Percentiles rank a stretch among this genome's conserved stretches.
These are phyloP conservation scores for Suillus ampliporus DNA, from an alignment of 768 basidiomycete species.

Conservation along the genomic window DNA sequence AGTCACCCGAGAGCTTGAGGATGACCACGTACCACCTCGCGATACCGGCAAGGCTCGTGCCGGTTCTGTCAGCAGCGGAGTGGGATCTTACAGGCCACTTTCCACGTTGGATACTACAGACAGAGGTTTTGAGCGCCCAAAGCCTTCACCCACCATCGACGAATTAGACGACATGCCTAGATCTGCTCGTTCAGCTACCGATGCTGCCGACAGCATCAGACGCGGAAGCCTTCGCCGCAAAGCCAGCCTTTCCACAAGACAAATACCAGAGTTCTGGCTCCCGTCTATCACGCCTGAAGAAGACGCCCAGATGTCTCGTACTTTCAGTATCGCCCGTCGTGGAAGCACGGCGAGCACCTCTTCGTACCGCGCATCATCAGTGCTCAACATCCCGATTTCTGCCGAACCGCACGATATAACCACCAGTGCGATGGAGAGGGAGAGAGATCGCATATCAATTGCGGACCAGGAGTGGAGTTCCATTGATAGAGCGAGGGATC, in stretches of 20 bases:
- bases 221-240: conserved; percentile 37
- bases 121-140: conserved; percentile 26
- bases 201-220: conserved; percentile 29
- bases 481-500: conserved; percentile 30
- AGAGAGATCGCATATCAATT: conserved; percentile 30
- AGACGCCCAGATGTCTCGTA: conserved; percentile 46
- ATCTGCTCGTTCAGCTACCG: conserved; percentile 25
- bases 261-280: conserved; percentile 54
- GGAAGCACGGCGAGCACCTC: conserved; percentile 59
- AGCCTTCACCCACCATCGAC: conserved; percentile 27
- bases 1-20: conserved; percentile 24
- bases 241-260: conserved; percentile 41
- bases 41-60: conserved; percentile 28
- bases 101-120: conserved; percentile 30
- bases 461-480: conserved; percentile 36
- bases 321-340: conserved; percentile 48
- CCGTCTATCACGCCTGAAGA: conserved; percentile 52
- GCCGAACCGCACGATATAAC: conserved; percentile 26
- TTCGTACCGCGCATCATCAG: conserved; percentile 47
- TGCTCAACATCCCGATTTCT: conserved; percentile 45
- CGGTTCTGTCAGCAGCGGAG: conserved; percentile 30
- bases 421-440: conserved; percentile 29
- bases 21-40: conserved; percentile 27
- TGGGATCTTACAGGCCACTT: conserved; percentile 33
- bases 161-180: conserved; percentile 35